Base-by-base conservation (phyloP, 345 rosid species). In the Durio zibethinus region DNA sequence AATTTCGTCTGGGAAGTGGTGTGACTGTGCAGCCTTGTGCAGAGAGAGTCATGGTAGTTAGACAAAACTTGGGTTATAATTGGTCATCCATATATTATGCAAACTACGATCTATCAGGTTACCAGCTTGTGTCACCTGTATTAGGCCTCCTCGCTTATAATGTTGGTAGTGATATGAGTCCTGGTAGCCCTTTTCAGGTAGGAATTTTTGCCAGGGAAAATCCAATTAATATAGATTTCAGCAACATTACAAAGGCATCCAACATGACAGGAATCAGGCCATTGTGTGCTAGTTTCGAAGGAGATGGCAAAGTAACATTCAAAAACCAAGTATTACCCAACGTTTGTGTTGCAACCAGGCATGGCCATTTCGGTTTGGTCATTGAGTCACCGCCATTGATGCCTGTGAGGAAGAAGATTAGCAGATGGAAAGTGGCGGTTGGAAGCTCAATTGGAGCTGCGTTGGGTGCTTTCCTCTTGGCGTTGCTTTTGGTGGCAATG, bases 281-380 rank as follows among this genome's bases (percentile, higher is more conserved):
- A 38, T 29, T 89, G 43, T 95, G 99, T 57, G 99, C 89, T 10
- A 87, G 84, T 62, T 95, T 95, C 43, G 94, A 84, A 68, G 80
- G 85, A 15, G 86, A 90, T 7, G 90, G 97, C 0, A 88, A 85
- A 78, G 90, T 90, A 78, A 86, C 82, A 20, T 72, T 95, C 12
- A 78, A 83, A 27, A 75, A 78, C 56, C 86, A 85, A 18, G 90
- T 78, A 0, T 88, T 90, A 1, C 86, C 88, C 21, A 74, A 68
- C 48, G 88, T 92, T 5, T 96, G 98, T 61, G 77, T 68, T 10
- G 87, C 92, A 10, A 83, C 82, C 40, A 88, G 78, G 48, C 90
- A 90, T 40, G 98, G 97, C 27, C 99, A 93, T 86, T 96, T 89
- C 20, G 97, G 94, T 76, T 82, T 96, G 81, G 93, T 93, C 73